Base-by-base conservation (phyloP, 1,284 basidiomycete genomes). In the Marasmius oreades region DNA sequence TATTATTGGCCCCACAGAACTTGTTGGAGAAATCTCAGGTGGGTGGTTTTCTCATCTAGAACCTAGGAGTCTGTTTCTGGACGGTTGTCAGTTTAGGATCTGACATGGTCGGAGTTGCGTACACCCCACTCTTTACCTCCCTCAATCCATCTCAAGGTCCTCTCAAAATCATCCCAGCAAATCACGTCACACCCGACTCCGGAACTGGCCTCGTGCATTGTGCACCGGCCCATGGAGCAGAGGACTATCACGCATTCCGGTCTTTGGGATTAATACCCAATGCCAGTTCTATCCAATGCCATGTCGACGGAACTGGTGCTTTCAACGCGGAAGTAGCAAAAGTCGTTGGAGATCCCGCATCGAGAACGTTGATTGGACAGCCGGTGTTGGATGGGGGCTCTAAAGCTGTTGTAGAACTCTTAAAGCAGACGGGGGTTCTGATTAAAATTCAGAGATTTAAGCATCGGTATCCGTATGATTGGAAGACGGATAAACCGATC, bases 141-240 rank as follows among this genome's bases (percentile, higher is more conserved):
- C 60, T 70, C 42, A 50, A 52, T 50, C 56, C 51, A 45, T 12
- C 43, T 55, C 59, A 52, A 44, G 53, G 56, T 24, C 62, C 73
- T 10, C 65, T 79, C 56, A 72, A 74, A 12, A 69, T 87, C 46
- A 72, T 86, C 22, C 64, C 79, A 31, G 78, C 86, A 48, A 66
- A 72, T 14, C 92, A 97, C 65, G 96, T 99, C 16, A 95, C 91
- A 0, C 74, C 89, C 0, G 81, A 88, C 18, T 91, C 94, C 11
- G 96, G 97, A n/a, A 98, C 96, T 0, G 96, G 96, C 34, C 80
- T 98, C 1, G 97, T 99, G 0, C 96, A 99, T 67, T 93, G 90
- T 59, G 96, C 96, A 0, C 95, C 96, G 5, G 95, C 93, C 0
- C 97, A 99, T 64, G 96, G 96, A 28, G 81, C 85, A 12, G 96